Evolutionary conservation across 257 asterid genomes (phyloP).

Genomic region (Fraxinus americana): DNA sequence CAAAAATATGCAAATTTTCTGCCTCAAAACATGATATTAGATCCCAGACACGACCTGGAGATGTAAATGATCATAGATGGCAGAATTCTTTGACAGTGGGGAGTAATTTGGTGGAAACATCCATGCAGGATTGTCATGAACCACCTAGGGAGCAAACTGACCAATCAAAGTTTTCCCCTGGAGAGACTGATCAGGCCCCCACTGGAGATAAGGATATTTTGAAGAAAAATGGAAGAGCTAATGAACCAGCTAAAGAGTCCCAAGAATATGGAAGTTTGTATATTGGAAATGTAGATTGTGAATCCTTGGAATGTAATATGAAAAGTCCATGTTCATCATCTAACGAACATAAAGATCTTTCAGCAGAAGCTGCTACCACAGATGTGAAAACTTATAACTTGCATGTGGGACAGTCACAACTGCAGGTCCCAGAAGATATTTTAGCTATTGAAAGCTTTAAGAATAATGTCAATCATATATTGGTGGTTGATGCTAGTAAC

Average conservation of each 20-base stretch:
- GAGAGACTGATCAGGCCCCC: conserved; percentile 33
- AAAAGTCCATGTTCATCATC: conserved; percentile 33
- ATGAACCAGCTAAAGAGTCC: conserved; percentile 33
- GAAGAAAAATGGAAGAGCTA: conserved; percentile 27
- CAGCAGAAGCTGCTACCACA: conserved; percentile 26
- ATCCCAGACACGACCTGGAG: conserved; percentile 27
- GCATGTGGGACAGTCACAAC: conserved; percentile 29
- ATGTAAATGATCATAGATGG: conserved; percentile 28
- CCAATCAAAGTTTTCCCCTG: conserved; percentile 27
- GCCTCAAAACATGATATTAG: conserved; percentile 33
- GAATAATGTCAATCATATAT: conserved; percentile 22
- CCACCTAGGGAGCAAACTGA: conserved; percentile 33
- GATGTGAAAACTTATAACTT: conserved; percentile 27
- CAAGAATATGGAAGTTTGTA: conserved; percentile 28
- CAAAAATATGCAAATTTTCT: conserved; percentile 23
- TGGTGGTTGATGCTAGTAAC: conserved; percentile 31
- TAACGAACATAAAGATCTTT: conserved; percentile 27
- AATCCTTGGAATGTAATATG: conserved; percentile 27
- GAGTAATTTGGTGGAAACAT: conserved; percentile 26
- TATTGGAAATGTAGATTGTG: conserved; percentile 22
- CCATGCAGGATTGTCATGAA: conserved; percentile 36
- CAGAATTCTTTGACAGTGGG: conserved; percentile 26
- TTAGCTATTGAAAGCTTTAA: conserved; percentile 28
- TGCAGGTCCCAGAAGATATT: conserved; percentile 34
- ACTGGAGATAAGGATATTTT: conserved; percentile 27